Base-by-base conservation (phyloP, 1,284 basidiomycete genomes). In the Pseudomicrostroma phylloplanum region DNA sequence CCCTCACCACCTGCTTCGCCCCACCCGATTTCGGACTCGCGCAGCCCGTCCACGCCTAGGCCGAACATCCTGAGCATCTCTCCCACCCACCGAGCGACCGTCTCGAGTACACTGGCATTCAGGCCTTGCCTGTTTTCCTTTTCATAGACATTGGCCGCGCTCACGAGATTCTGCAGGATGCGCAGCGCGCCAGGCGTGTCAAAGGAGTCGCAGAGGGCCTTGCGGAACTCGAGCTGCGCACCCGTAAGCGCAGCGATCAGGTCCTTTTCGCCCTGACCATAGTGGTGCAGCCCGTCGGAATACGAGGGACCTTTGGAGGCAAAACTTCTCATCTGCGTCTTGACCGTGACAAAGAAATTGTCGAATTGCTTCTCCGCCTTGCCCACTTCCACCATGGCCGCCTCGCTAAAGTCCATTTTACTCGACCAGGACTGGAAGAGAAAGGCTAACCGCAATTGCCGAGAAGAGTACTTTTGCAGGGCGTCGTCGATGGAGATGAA, bases 401-500 rank as follows among this genome's bases (percentile, higher is more conserved):
- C 88, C 74, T 93, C 89, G 55, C 92, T 94, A 80, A 97, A 96
- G 81, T 99, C 96, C 69, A 97, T 86, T 74, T 90, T 90, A 46
- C 89, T 84, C 77, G 89, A 91, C 96, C 96, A 99, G 21, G 88
- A 82, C 77, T 94, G 91, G 7, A 88, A 86, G 74, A 98, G 82
- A 83, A 98, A 99, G 0, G 91, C 90, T 2, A 98, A 83, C n/a
- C 96, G 87, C 26, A 99, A 82, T 79, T 98, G 94, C 12, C 96
- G 85, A 3, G 96, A 86, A 1, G 89, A 86, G 80, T 90, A 90
- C 75, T 85, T 88, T 76, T 87, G 82, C 17, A 99, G 81, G n/a
- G 96, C 92, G 81, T 97, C 92, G 75, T 96, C 90, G 71, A 98
- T 96, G 7, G 94, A 96, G 76, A 98, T 97, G 76, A 98, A 99